Evolutionary conservation across 2,329 filamentous ascomycete species (phyloP).

Genomic region (Tolypocladium sp.): DNA sequence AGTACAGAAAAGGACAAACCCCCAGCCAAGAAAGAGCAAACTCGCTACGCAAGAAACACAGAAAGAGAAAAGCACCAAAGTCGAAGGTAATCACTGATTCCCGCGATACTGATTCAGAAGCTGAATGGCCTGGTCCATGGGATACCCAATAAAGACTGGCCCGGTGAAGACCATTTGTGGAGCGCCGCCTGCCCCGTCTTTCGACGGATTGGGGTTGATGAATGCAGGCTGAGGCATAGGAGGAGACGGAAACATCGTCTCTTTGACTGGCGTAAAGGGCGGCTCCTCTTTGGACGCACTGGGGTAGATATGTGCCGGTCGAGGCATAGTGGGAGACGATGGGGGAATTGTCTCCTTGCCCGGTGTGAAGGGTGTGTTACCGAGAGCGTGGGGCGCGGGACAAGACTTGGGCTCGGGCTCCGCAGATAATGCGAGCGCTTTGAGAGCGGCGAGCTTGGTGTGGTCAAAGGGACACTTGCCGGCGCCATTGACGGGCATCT

Average conservation of each 20-base stretch:
- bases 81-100: slow-evolving; percentile 10
- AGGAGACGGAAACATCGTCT: slow-evolving; percentile 8
- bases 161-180: slow-evolving; percentile 84
- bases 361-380: slow-evolving; percentile 12
- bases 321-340: slow-evolving; percentile 12
- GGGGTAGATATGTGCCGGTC: slow-evolving; percentile 46
- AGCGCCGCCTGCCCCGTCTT: slow-evolving; percentile 17
- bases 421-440: slow-evolving; percentile 9
- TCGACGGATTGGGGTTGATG: slow-evolving; percentile 33
- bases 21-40: slow-evolving; percentile 1
- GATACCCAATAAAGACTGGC: slow-evolving; percentile 89
- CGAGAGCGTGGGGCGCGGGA: slow-evolving; percentile 1
- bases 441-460: slow-evolving; percentile 30
- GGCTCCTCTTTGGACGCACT: slow-evolving; percentile 19
- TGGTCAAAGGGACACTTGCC: slow-evolving; percentile 54
- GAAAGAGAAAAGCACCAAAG: not conserved
- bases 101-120: slow-evolving; percentile 55
- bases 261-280: slow-evolving; percentile 12
- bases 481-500: slow-evolving; percentile 15
- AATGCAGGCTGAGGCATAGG: slow-evolving; percentile 37
- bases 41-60: slow-evolving; percentile 1
- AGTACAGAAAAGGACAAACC: not conserved
- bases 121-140: slow-evolving; percentile 69
- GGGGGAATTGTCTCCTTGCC: slow-evolving; percentile 6
- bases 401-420: slow-evolving; percentile 6